phyloP scores from a whole-genome alignment of 140 eudicot genomes.

The Erigeron philadelphicus region DNA sequence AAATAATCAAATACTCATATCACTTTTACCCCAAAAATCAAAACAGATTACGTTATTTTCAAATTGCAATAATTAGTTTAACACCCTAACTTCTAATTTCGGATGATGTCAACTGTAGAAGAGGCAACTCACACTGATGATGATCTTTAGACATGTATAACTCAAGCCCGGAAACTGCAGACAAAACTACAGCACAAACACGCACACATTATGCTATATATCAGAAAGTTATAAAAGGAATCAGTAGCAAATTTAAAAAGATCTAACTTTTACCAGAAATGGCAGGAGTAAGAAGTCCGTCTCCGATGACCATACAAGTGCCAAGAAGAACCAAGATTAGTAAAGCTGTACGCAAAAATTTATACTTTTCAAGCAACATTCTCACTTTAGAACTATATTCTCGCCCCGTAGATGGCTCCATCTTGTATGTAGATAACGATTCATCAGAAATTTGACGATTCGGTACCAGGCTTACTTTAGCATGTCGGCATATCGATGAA shows the following conservation, averaged over 20 bases:
- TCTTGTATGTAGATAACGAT: constrained; percentile 64
- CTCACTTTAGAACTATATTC: constrained; percentile 53
- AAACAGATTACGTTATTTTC: background rate
- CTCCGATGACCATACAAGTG: constrained; percentile 96
- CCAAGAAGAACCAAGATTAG: constrained; percentile 78
- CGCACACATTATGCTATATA: constrained; percentile 2
- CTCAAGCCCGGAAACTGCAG: constrained; percentile 95
- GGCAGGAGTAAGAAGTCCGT: constrained; percentile 86
- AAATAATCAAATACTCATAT: background rate
- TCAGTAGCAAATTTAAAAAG: background rate
- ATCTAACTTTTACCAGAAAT: constrained; percentile 54
- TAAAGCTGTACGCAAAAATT: constrained; percentile 66
- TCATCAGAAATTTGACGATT: constrained; percentile 78
- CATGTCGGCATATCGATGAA: constrained; percentile 82
- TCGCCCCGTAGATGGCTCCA: constrained; percentile 59
- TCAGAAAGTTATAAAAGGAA: constrained; percentile 3
- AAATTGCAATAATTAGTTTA: background rate
- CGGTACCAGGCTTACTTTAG: constrained; percentile 82
- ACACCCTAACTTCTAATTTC: background rate
- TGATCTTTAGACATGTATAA: constrained; percentile 67
- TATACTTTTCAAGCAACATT: constrained; percentile 66
- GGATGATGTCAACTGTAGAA: too few species aligned
- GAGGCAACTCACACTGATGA: constrained; percentile 59
- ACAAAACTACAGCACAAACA: constrained; percentile 46
- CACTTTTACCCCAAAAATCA: background rate